Base-by-base conservation (phyloP, 1,139 yeast genomes). In the Blastobotrys ciferrii region DNA sequence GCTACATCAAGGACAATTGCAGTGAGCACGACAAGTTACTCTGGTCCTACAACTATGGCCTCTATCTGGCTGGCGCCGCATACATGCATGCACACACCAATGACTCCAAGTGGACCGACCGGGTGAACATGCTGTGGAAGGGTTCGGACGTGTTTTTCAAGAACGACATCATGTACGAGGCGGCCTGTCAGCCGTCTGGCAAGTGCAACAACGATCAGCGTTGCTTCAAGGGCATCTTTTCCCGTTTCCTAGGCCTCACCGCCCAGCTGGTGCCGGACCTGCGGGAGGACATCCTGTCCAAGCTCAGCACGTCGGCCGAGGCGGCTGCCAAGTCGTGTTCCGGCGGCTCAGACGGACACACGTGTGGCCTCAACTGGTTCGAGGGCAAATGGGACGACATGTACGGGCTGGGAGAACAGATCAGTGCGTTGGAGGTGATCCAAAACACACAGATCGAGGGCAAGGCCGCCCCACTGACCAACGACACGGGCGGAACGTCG, bases 371-470 rank as follows among this genome's bases (percentile, higher is more conserved):
- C 51, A 77, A 84, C 62, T 91, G 98, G 98, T 71, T 78, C 38
- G 62, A 69, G 28, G 72, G 69, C 43, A 78, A 78, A 13, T 91
- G 91, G 85, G 98, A 91, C 66, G 84, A 82, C 2, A 65, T 59
- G 44, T 89, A 78, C 59, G 98, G 98, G 12, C 75, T 91, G 35
- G 98, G 98, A 54, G 97, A 91, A 68, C 96, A 91, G 67, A 87
- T 91, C 85, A 68, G 81, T 43, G 95, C 97, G 0, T 72, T 89
- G 50, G 97, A 88, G 64, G 80, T 80, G 2, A 76, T 89, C 63
- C 85, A 82, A 56, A 82, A 52, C 81, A 86, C 13, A 6, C 38
- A 13, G 9, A 33, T 33, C 11, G 38, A 33, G 12, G 6, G 74
- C 78, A 13, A 58, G 60, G 65, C 67, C 6, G 67, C 66, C 0